Evolutionary conservation across 208 protist genomes (phyloP).

Genomic region (Leishmania tarentolae): DNA sequence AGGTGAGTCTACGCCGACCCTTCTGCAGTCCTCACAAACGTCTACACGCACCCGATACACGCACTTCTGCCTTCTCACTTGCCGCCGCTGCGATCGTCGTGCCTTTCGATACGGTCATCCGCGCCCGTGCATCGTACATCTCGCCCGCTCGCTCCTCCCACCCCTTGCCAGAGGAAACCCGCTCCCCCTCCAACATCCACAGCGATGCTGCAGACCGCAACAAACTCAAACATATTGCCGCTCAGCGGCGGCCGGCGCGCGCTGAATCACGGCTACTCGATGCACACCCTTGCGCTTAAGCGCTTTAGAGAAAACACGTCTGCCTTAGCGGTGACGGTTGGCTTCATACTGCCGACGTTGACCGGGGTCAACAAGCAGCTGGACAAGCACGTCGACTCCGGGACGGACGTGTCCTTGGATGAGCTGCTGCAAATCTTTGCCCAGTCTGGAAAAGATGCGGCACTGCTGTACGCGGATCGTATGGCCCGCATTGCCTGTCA

Average conservation of each 20-base stretch:
- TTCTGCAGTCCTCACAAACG: neutral
- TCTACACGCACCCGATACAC: neutral
- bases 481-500: constrained; percentile 60
- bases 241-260: constrained; percentile 23
- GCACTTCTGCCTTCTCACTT: neutral
- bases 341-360: constrained; percentile 63
- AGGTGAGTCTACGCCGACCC: neutral
- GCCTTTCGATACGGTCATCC: neutral
- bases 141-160: neutral
- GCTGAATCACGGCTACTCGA: constrained; percentile 56
- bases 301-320: constrained; percentile 70
- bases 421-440: constrained; percentile 56
- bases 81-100: neutral
- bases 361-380: constrained; percentile 52
- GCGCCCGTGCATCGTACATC: neutral
- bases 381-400: constrained; percentile 61
- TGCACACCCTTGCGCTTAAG: constrained; percentile 44
- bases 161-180: neutral
- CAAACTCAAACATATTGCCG: constrained; percentile 21
- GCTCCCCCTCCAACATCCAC: no score
- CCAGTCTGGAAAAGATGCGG: constrained; percentile 23
- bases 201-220: constrained; percentile 22
- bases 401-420: constrained; percentile 56
- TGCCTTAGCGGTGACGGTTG: constrained; percentile 47
- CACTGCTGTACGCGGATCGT: constrained; percentile 52